A percentile compares a stretch with the other conserved stretches of the same genome.
phyloP scores from a whole-genome alignment of 306 rosid species.

The Cucurbita moschata region DNA sequence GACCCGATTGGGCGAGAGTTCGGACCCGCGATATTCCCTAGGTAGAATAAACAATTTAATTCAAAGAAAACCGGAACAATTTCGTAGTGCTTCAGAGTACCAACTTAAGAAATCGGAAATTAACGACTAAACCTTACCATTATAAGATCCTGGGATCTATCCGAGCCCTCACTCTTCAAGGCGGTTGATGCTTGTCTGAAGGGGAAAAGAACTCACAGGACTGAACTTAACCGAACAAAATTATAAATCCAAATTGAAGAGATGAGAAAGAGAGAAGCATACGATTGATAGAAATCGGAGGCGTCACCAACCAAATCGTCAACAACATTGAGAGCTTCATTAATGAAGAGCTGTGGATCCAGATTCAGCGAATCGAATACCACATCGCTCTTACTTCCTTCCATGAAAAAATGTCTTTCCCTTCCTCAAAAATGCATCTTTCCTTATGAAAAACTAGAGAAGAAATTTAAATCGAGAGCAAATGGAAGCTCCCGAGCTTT shows the following conservation, averaged over 20 bases:
- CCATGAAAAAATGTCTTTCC: constrained; percentile 19
- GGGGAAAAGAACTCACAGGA: not conserved
- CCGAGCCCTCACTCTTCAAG: constrained; percentile 30
- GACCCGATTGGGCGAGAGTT: constrained; percentile 30
- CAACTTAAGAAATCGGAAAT: not conserved
- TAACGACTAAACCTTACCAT: constrained; percentile 20
- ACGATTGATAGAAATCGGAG: constrained; percentile 49
- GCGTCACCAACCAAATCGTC: constrained; percentile 51
- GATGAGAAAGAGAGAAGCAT: not conserved
- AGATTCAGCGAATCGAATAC: constrained; percentile 45
- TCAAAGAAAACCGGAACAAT: not conserved
- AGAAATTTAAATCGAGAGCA: not conserved
- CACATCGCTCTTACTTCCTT: constrained; percentile 49
- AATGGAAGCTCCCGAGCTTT: not conserved
- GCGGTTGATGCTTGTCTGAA: constrained; percentile 49
- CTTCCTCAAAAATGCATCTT: not conserved
- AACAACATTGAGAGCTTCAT: constrained; percentile 48
- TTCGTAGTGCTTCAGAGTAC: not conserved
- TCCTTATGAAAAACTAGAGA: not conserved
- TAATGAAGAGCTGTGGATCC: constrained; percentile 63
- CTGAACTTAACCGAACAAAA: not conserved
- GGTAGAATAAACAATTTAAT: not conserved
- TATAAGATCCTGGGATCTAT: constrained; percentile 40
- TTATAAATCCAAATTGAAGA: not conserved
- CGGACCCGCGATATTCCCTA: constrained; percentile 48